A percentile compares a stretch with the other conserved stretches of the same genome.
These are phyloP conservation scores for Deuterostichococcus epilithicus DNA, from an alignment of 139 green algal species.

Conservation along the genomic window DNA sequence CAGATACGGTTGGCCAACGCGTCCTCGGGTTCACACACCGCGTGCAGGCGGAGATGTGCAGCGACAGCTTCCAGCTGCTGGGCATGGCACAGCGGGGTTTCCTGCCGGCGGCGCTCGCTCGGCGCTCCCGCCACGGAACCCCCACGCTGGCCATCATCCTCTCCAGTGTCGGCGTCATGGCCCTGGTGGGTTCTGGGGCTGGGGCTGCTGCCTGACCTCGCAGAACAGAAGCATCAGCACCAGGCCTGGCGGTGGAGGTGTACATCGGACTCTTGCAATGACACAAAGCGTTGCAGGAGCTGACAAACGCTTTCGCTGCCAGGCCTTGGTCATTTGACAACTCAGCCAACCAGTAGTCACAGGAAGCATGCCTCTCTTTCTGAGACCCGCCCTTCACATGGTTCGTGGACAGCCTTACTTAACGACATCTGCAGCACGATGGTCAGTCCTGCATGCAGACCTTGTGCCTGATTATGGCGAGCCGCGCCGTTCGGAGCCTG, in stretches of 20 bases:
- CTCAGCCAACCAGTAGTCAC: too few species aligned
- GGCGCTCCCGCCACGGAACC: slow-evolving; percentile 75
- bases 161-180: slow-evolving; percentile 70
- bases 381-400: too few species aligned
- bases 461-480: too few species aligned
- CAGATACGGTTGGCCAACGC: neutral
- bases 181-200: slow-evolving; percentile 36
- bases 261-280: too few species aligned
- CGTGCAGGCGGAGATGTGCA: slow-evolving; percentile 85
- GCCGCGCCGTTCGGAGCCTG: too few species aligned
- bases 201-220: neutral
- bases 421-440: too few species aligned
- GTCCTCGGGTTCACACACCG: neutral
- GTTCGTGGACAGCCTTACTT: too few species aligned
- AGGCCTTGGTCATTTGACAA: too few species aligned
- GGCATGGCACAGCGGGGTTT: slow-evolving; percentile 97
- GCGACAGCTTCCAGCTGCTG: slow-evolving; percentile 85
- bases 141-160: slow-evolving; percentile 82
- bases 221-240: slow-evolving; percentile 17
- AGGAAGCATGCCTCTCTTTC: too few species aligned
- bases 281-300: too few species aligned
- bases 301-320: too few species aligned
- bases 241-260: slow-evolving; percentile 22
- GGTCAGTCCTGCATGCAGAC: too few species aligned
- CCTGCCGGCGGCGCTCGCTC: slow-evolving; percentile 63